These are phyloP conservation scores for Daldinia childiae DNA, from an alignment of 495 filamentous ascomycete species.

Conservation along the genomic window DNA sequence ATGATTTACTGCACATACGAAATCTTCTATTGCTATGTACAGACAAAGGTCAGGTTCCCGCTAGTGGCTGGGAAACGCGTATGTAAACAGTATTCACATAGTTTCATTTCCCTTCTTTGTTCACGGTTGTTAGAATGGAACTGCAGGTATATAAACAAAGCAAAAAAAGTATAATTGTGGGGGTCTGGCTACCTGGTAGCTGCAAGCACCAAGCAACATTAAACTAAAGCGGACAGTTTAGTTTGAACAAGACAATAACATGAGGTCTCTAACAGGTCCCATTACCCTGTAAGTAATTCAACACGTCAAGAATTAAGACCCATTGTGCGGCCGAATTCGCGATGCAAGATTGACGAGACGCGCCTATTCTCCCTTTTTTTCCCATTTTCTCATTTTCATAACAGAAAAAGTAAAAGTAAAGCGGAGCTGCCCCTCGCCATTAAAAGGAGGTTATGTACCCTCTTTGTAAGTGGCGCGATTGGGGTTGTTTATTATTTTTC, in stretches of 20 bases:
- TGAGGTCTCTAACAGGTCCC: conserved; percentile 23
- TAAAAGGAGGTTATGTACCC: conserved; percentile 1
- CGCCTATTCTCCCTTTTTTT: conserved; percentile 11
- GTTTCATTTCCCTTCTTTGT: conserved; percentile 15
- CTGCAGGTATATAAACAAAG: conserved; percentile 6
- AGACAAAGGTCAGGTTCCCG: conserved; percentile 14
- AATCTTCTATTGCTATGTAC: background rate
- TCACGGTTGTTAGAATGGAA: conserved; percentile 2
- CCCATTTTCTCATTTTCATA: conserved; percentile 11
- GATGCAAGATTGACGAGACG: conserved; percentile 30
- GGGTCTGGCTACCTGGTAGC: conserved; percentile 10
- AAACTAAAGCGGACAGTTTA: background rate
- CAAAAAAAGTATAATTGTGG: conserved; percentile 24
- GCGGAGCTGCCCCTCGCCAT: conserved; percentile 24
- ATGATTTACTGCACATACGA: background rate
- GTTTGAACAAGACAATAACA: conserved; percentile 38
- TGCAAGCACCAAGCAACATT: conserved; percentile 14
- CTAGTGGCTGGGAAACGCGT: conserved; percentile 37
- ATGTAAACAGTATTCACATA: conserved; percentile 26
- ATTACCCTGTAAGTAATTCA: conserved; percentile 37
- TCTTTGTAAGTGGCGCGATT: conserved; percentile 34
- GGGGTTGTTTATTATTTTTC: conserved; percentile 45
- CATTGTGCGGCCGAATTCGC: conserved; percentile 37
- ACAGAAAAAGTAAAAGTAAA: conserved; percentile 25
- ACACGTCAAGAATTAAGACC: conserved; percentile 34